Evolutionary conservation across 495 filamentous ascomycete genomes (phyloP).

Genomic region (Tricharina praecox): DNA sequence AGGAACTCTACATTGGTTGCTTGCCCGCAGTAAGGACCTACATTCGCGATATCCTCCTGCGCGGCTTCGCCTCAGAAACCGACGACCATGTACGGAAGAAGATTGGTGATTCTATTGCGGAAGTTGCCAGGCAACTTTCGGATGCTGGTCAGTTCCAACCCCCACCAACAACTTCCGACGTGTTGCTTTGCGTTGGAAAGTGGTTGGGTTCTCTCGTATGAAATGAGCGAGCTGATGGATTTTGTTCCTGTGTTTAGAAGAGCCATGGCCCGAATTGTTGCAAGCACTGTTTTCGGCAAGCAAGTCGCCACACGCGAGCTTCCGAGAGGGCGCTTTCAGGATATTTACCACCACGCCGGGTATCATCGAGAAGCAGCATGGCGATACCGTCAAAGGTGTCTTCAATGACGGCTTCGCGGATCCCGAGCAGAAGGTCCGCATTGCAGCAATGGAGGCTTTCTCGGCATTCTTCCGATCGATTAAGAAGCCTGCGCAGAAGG

Average conservation of each 20-base stretch:
- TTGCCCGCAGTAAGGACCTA: constrained; percentile 48
- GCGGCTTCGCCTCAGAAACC: constrained; percentile 53
- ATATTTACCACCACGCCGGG: constrained; percentile 90
- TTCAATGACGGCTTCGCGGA: constrained; percentile 89
- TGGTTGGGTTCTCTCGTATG: no score
- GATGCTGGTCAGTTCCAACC: constrained; percentile 61
- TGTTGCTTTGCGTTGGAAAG: constrained; percentile 1
- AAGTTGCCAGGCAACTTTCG: constrained; percentile 83
- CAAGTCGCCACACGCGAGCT: constrained; percentile 58
- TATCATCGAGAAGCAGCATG: constrained; percentile 91
- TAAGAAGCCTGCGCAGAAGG: constrained; percentile 64
- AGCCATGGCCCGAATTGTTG: constrained; percentile 82
- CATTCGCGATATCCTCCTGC: constrained; percentile 67
- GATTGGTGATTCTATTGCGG: constrained; percentile 88
- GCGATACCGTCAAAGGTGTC: constrained; percentile 62
- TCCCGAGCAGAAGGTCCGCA: constrained; percentile 63
- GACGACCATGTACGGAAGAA: constrained; percentile 68
- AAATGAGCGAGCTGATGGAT: constrained; percentile 14
- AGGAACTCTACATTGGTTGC: constrained; percentile 69
- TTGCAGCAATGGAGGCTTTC: constrained; percentile 92
- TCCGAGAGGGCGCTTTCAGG: constrained; percentile 78
- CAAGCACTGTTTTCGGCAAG: constrained; percentile 72
- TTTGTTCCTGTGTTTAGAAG: constrained; percentile 34
- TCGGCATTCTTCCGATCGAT: constrained; percentile 86
- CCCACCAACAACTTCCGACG: no score